phyloP scores from a whole-genome alignment of 495 filamentous ascomycete genomes.

The Neurospora sp. region DNA sequence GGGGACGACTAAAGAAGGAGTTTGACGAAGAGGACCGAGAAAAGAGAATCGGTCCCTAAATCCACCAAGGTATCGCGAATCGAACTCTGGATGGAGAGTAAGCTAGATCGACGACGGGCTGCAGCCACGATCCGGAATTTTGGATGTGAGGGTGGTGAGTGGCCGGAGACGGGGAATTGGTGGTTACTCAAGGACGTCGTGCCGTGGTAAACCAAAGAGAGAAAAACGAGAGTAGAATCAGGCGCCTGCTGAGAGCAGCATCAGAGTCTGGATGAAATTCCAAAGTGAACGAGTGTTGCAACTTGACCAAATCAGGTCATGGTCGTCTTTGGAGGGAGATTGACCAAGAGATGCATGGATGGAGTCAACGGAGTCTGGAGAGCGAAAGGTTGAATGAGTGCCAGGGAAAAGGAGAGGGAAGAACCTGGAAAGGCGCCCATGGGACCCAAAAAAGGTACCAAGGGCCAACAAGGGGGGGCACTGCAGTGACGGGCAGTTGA shows the following conservation, averaged over 20 bases:
- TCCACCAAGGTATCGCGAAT: neutral
- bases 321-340: neutral
- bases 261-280: neutral
- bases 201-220: slow-evolving; percentile 4
- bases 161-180: neutral
- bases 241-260: neutral
- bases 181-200: neutral
- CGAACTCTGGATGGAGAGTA: neutral
- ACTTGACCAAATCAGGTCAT: neutral
- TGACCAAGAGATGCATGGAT: neutral
- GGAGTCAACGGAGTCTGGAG: neutral
- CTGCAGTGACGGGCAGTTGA: neutral
- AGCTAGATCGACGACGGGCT: slow-evolving; percentile 8
- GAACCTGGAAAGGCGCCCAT: slow-evolving; percentile 1
- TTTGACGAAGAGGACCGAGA: neutral
- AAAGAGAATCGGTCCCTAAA: neutral
- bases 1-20: neutral
- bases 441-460: neutral
- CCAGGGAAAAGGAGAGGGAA: neutral
- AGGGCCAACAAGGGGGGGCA: neutral
- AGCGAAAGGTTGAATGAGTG: neutral
- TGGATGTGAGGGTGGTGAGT: neutral
- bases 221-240: slow-evolving; percentile 14
- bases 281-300: neutral
- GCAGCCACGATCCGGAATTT: slow-evolving; percentile 9